These are phyloP conservation scores for Sisymbrium altissimum DNA, from an alignment of 345 rosid species.

Conservation along the genomic window DNA sequence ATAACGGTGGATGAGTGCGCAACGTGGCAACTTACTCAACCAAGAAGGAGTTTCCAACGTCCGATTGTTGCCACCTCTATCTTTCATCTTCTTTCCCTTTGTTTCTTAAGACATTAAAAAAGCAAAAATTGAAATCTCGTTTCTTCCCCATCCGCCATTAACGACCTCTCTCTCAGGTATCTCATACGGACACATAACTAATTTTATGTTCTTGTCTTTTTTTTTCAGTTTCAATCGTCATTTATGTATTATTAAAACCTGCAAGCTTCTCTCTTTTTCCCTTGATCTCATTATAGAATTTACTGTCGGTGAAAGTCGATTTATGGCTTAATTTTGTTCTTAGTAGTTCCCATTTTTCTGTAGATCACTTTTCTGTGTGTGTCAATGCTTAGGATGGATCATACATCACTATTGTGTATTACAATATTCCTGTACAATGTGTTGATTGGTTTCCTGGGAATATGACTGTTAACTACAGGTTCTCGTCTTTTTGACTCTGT, in stretches of 20 bases:
- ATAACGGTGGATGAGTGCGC: constrained; percentile 21
- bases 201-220: neutral
- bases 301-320: neutral
- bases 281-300: neutral
- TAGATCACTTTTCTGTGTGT: neutral
- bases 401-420: neutral
- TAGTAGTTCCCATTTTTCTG: neutral
- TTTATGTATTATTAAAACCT: neutral
- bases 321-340: neutral
- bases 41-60: constrained; percentile 26
- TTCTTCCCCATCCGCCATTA: constrained; percentile 22
- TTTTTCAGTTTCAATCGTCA: neutral
- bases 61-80: constrained; percentile 13
- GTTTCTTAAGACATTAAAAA: neutral
- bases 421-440: neutral
- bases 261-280: neutral
- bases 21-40: constrained; percentile 22
- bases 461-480: neutral
- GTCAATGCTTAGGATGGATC: neutral
- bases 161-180: constrained; percentile 19
- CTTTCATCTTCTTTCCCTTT: neutral
- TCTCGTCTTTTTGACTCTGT: neutral
- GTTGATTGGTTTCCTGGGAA: neutral
- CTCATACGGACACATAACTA: neutral
- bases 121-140: neutral